Evolutionary conservation across 2,329 filamentous ascomycete genomes (phyloP), one percentile per base, ranked within the genome.

Genomic region (Colletotrichum ledebouriae): DNA sequence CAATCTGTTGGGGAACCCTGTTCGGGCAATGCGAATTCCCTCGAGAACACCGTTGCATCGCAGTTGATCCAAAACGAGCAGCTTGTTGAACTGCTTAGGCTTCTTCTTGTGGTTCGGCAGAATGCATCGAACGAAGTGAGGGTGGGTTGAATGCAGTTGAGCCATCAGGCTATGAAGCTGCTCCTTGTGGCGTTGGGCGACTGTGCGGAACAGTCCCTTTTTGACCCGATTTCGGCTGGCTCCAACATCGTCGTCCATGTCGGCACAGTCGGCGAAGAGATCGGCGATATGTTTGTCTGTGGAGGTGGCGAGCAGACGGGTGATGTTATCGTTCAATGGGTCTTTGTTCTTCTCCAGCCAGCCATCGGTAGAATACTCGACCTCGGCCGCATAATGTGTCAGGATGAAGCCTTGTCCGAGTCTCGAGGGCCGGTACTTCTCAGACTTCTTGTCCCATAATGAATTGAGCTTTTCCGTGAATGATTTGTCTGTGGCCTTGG

Each of bases 291-390:
- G 95, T 71, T 87, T 89, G 76, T 98, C 91, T 2, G 86, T 89
- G 1, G 97, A 99, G 13, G 87, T 85, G 42, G 94, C 93, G 41
- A 99, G 86, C 7, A 99, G 86, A 22, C 94, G 89, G 0, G 97
- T 99, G 70, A 99, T 87, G 71, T 98, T 99, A 84, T 99, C 97
- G 75, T 98, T 98, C 52, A 99, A 80, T 1, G 96, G 97, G 75
- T 99, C 96, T 78, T 99, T 99, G 84, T 99, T 99, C 86, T 98
- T 99, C 79, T 98, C 95, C 39, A 99, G 83, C 96, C 96, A 99
- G 66, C 92, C 92, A 64, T 95, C 89, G 0, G 96, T 99, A 0
- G 92, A 94, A 78, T 99, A 99, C 78, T 99, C 97, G 3, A 99
- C 96, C 78, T 98, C 96, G 29, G 96, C 94, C 25, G 96, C 96